Evolutionary conservation across 1,284 basidiomycete species (phyloP).

Genomic region (Crepidotus sp.): DNA sequence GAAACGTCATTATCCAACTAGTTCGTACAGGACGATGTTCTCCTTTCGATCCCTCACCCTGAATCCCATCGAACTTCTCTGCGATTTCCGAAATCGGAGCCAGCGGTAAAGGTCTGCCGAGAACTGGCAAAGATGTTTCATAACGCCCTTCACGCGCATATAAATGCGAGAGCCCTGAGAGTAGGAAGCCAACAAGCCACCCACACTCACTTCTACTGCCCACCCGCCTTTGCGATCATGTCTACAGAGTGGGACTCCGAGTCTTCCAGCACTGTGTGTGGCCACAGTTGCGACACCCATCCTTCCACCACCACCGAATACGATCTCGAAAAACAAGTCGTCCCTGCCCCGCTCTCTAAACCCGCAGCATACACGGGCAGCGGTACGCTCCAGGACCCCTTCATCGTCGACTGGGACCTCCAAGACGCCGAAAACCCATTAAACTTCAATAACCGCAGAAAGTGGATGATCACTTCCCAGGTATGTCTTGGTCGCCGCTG

Average conservation of each 20-base stretch:
- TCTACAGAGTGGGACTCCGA: constrained; percentile 14
- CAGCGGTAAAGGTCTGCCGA: constrained; percentile 8
- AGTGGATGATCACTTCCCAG: constrained; percentile 50
- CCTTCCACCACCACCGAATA: constrained; percentile 4
- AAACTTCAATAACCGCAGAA: constrained; percentile 44
- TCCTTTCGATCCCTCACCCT: constrained; percentile 14
- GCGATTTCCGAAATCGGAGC: constrained; percentile 13
- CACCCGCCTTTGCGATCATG: constrained; percentile 1
- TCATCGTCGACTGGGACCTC: constrained; percentile 47
- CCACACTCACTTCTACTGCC: background rate
- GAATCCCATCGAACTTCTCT: constrained; percentile 11
- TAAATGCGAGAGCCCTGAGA: constrained; percentile 5
- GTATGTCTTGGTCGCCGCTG: constrained; percentile 24
- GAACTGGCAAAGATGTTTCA: constrained; percentile 7
- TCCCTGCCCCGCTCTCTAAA: background rate
- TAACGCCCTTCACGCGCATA: constrained; percentile 5
- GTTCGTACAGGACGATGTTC: constrained; percentile 10
- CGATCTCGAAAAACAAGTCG: constrained; percentile 8
- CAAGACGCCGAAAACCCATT: constrained; percentile 55
- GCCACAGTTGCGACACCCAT: constrained; percentile 8
- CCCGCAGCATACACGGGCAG: constrained; percentile 28
- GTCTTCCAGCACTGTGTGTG: constrained; percentile 14
- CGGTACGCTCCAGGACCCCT: constrained; percentile 44
- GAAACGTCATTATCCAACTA: constrained; percentile 15
- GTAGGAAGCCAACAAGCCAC: background rate